Evolutionary conservation across 1,139 yeast genomes (phyloP), one percentile per base, ranked within the genome.

Genomic region (Saccharomycopsis hybrid): DNA sequence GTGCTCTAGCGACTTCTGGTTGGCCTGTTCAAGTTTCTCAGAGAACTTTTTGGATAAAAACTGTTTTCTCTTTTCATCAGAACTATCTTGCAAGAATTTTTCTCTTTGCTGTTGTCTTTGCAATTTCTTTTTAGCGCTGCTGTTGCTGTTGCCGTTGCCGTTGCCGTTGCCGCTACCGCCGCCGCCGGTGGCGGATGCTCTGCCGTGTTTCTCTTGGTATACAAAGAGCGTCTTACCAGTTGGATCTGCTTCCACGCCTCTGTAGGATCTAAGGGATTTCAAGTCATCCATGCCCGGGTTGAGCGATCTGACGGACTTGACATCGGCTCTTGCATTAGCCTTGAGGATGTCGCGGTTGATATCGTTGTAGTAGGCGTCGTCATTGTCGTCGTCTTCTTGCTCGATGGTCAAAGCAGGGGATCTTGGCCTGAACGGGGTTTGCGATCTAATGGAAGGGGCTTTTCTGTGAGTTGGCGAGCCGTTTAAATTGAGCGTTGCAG

Each of bases 221-320:
- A 52, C 48, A 33, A 52, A 52, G 11, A 50, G 9, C 9, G 47
- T 50, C 32, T 49, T 46, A 7, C 54, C 54, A 8, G 53, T 52
- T 3, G 52, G 50, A 27, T 52, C 50, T n/a, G 43, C 5, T 42
- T 52, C 54, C 5, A 46, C 50, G 8, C 45, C 52, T 18, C 45
- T 25, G 28, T 46, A 49, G 8, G 48, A 40, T 30, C 39, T 47
- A 9, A 43, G 38, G 4, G 50, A 47, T 32, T 43, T 47, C 9
- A 27, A 18, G 29, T 47, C 46, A 42, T 41, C 41, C 18, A n/a
- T 35, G 39, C 7, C 24, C 7, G 39, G 24, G 24, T 32, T 33
- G 9, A 18, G n/a, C 8, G 51, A 48, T 11, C 43, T 30, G 8
- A 50, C 9, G 13, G 53, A 50, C 37, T 39, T 43, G 30, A 43